Conservation (phyloP, 139 green algal genomes). For the Closterium sp. region DNA sequence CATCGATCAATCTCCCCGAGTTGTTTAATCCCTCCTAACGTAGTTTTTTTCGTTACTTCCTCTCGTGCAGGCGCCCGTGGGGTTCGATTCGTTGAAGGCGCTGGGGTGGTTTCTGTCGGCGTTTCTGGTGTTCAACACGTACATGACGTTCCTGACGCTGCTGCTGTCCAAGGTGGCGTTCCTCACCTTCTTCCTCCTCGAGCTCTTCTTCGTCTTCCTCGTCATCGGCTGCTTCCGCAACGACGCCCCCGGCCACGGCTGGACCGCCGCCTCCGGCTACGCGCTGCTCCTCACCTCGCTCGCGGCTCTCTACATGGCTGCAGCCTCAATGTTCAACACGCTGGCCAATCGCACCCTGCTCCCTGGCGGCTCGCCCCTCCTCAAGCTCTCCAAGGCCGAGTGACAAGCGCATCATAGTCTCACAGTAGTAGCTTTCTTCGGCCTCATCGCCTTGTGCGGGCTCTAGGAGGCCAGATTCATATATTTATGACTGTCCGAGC, state of each 20-base stretch:
- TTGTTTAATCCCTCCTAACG: too few relatives aligned
- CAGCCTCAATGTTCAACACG: neutral
- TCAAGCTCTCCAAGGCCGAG: neutral
- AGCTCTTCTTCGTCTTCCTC: neutral
- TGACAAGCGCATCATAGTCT: neutral
- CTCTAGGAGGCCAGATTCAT: neutral
- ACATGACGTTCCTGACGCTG: neutral
- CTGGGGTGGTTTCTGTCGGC: constrained; percentile 15
- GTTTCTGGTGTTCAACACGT: constrained; percentile 22
- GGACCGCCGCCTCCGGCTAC: neutral
- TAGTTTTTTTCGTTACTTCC: neutral
- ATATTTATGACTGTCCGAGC: neutral
- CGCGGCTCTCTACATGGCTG: neutral
- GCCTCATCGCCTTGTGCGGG: neutral
- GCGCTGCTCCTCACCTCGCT: neutral
- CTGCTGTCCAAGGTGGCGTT: neutral
- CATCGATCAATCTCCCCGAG: too few relatives aligned
- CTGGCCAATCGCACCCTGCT: neutral
- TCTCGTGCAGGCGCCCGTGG: neutral
- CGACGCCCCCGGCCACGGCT: neutral
- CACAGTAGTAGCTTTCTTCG: neutral
- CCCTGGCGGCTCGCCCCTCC: neutral
- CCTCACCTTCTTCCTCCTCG: neutral
- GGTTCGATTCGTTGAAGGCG: neutral
- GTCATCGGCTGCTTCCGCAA: neutral